Evolutionary conservation across 805 yeast genomes (phyloP).

Genomic region (Candida xiaguanensis): DNA sequence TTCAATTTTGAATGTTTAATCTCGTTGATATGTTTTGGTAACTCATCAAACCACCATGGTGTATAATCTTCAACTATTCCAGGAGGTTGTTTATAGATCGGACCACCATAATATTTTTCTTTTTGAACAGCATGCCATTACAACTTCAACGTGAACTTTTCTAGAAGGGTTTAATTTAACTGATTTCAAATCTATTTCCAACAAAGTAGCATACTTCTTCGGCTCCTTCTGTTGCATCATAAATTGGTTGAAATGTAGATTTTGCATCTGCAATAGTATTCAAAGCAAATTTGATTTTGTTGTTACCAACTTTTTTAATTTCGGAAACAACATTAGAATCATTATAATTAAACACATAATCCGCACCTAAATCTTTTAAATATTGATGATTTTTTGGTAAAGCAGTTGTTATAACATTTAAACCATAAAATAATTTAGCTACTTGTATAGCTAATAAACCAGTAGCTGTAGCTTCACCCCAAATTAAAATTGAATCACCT

Average conservation of each 20-base stretch:
- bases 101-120: slow-evolving; percentile 9
- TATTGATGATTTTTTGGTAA: slow-evolving; percentile 21
- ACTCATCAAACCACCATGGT: slow-evolving; percentile 20
- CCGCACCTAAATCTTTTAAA: slow-evolving; percentile 27
- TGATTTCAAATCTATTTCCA: slow-evolving; percentile 11
- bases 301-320: slow-evolving; percentile 17
- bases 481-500: slow-evolving; percentile 21
- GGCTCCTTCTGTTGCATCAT: slow-evolving; percentile 26
- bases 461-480: slow-evolving; percentile 38
- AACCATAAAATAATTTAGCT: slow-evolving; percentile 26
- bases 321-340: slow-evolving; percentile 20
- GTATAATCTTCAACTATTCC: slow-evolving; percentile 13
- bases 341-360: slow-evolving; percentile 24
- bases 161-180: slow-evolving; percentile 12
- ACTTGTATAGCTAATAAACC: slow-evolving; percentile 30
- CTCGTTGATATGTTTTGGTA: slow-evolving; percentile 16
- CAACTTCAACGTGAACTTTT: slow-evolving; percentile 11
- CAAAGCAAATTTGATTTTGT: slow-evolving; percentile 23
- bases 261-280: slow-evolving; percentile 20
- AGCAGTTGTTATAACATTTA: slow-evolving; percentile 28
- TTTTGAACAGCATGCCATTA: slow-evolving; percentile 16
- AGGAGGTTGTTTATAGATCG: slow-evolving; percentile 7
- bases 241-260: slow-evolving; percentile 21
- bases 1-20: slow-evolving; percentile 19
- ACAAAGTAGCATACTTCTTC: slow-evolving; percentile 16